Conservation (phyloP, 768 basidiomycete species). For the Phlebiopsis gigantea region DNA sequence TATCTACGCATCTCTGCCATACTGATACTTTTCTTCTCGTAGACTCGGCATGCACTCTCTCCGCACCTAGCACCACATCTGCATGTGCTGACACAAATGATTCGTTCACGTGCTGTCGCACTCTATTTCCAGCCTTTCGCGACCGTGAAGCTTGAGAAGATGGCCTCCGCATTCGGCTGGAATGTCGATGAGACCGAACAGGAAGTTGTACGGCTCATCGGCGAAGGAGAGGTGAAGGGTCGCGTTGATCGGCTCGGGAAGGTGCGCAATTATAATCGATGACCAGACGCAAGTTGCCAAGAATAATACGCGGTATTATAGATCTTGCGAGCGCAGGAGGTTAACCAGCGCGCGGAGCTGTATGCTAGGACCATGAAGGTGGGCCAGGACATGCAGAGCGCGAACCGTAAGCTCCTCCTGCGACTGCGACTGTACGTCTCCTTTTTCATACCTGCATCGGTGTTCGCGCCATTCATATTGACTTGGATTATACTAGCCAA, state of each 20-base stretch:
- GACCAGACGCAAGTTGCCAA: not conserved
- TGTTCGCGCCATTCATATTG: not conserved
- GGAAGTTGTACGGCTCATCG: slow-evolving; percentile 75
- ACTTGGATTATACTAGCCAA: slow-evolving; percentile 43
- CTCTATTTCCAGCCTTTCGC: slow-evolving; percentile 91
- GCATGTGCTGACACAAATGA: slow-evolving; percentile 53
- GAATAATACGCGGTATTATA: slow-evolving; percentile 22
- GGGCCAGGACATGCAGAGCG: slow-evolving; percentile 63
- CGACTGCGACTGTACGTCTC: slow-evolving; percentile 72
- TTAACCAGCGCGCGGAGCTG: slow-evolving; percentile 71
- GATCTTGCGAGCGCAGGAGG: slow-evolving; percentile 78
- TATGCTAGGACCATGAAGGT: slow-evolving; percentile 72
- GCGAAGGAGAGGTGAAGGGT: slow-evolving; percentile 70
- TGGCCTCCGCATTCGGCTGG: slow-evolving; percentile 87
- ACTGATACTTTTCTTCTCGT: no score
- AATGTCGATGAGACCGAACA: slow-evolving; percentile 55
- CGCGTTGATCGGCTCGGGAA: slow-evolving; percentile 89
- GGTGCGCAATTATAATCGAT: slow-evolving; percentile 33
- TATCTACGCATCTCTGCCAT: no score
- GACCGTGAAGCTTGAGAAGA: slow-evolving; percentile 74
- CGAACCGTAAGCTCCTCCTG: slow-evolving; percentile 74
- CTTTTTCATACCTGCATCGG: not conserved
- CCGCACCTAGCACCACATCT: slow-evolving; percentile 73
- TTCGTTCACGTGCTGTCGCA: slow-evolving; percentile 74
- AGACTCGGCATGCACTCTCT: slow-evolving; percentile 78